A percentile compares a stretch with the other conserved stretches of the same genome.
These are phyloP conservation scores for Cladosporium phlei DNA, from an alignment of 2,329 filamentous ascomycete genomes.

Conservation along the genomic window DNA sequence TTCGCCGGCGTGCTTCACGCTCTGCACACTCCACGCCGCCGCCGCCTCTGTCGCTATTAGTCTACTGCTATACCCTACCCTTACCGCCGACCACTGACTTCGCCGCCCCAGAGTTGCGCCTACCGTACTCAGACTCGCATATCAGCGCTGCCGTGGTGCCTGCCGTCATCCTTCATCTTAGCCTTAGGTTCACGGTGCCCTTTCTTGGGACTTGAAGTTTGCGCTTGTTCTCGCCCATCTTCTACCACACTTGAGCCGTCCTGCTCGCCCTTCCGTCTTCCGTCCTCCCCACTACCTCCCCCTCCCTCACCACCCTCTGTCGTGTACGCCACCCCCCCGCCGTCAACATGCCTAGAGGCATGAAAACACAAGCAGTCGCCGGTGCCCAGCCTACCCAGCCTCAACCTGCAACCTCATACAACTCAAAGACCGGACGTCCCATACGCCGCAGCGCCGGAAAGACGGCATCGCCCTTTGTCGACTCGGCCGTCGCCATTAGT, in stretches of 20 bases:
- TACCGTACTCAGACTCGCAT: not conserved
- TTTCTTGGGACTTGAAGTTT: conserved; percentile 6
- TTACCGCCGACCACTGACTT: not conserved
- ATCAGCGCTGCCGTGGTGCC: conserved; percentile 5
- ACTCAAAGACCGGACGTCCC: conserved; percentile 39
- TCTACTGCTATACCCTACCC: not conserved
- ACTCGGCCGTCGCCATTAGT: conserved; percentile 35
- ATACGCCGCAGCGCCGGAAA: conserved; percentile 39
- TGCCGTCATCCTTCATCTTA: conserved; percentile 6
- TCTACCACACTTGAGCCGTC: not conserved
- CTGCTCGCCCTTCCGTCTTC: not conserved
- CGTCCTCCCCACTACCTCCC: conserved; percentile 2
- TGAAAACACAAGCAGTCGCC: conserved; percentile 18
- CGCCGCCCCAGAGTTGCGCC: conserved; percentile 8
- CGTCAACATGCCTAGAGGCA: conserved; percentile 17
- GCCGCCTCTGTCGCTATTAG: not conserved
- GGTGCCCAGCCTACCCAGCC: conserved; percentile 26
- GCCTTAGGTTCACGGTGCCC: not conserved
- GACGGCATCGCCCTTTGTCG: conserved; percentile 36
- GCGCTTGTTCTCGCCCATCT: not conserved
- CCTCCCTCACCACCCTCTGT: not conserved
- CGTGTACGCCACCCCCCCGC: conserved; percentile 2
- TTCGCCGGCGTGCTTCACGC: conserved; percentile 9
- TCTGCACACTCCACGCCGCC: conserved; percentile 7
- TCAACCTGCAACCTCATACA: conserved; percentile 32